phyloP scores from a whole-genome alignment of 331 rosid genomes.

The Pyrus hybrid region DNA sequence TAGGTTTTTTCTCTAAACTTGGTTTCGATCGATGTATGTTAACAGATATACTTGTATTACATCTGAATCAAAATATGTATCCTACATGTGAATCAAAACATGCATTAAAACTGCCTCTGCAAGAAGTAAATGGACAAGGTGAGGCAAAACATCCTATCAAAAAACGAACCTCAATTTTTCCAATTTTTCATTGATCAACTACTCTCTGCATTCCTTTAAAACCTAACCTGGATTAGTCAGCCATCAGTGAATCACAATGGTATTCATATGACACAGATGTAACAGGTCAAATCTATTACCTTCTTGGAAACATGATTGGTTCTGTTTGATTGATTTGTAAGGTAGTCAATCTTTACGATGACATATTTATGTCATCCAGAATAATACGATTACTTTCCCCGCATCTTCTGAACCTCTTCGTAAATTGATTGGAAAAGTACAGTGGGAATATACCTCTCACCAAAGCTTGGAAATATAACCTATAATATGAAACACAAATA shows the following conservation, averaged over 20 bases:
- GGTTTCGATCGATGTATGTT: neutral
- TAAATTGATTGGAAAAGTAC: conserved; percentile 67
- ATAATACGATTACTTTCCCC: conserved; percentile 3
- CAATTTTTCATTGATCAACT: neutral
- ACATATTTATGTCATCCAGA: neutral
- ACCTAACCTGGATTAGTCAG: conserved; percentile 9
- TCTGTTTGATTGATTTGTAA: conserved; percentile 1
- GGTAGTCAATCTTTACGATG: conserved; percentile 8
- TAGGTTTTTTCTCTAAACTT: neutral
- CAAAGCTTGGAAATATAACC: conserved; percentile 93
- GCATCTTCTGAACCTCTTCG: conserved; percentile 67
- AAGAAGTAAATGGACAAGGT: neutral
- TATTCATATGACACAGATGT: neutral
- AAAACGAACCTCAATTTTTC: neutral
- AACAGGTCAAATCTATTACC: conserved; percentile 23
- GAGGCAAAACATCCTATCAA: neutral
- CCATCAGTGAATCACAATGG: neutral
- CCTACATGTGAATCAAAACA: neutral
- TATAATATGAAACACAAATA: conserved; percentile 4
- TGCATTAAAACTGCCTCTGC: neutral
- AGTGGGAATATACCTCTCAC: conserved; percentile 83
- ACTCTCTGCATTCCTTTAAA: conserved; percentile 2
- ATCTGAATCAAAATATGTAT: neutral
- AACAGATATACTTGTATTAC: neutral
- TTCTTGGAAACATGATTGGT: conserved; percentile 12